A percentile compares a stretch with the other conserved stretches of the same genome.
These are phyloP conservation scores for Alternaria triticina DNA, from an alignment of 2,329 filamentous ascomycete species.

Conservation along the genomic window DNA sequence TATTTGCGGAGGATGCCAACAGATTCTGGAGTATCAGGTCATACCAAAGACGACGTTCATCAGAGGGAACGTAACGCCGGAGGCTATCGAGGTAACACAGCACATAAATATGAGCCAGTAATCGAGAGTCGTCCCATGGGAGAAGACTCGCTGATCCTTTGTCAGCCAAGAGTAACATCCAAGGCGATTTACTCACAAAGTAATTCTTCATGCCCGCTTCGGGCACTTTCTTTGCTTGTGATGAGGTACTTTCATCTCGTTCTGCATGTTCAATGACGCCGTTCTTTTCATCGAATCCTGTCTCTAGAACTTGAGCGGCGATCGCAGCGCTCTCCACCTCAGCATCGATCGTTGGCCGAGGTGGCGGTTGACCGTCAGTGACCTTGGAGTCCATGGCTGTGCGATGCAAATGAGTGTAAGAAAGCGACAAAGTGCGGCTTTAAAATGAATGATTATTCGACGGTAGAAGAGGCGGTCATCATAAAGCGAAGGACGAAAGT, in stretches of 20 bases:
- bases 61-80: slow-evolving; percentile 54
- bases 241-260: slow-evolving; percentile 3
- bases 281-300: neutral
- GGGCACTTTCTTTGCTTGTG: slow-evolving; percentile 23
- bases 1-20: neutral
- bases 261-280: slow-evolving; percentile 3
- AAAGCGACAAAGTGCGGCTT: neutral
- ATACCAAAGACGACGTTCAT: slow-evolving; percentile 67
- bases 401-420: neutral
- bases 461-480: neutral
- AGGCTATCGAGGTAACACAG: slow-evolving; percentile 40
- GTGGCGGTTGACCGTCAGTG: neutral
- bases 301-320: slow-evolving; percentile 4
- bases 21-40: neutral
- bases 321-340: slow-evolving; percentile 3
- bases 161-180: neutral
- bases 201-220: slow-evolving; percentile 38
- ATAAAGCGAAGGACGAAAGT: slow-evolving; percentile 3
- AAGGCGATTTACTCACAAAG: slow-evolving; percentile 31
- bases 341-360: slow-evolving; percentile 5
- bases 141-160: slow-evolving; percentile 39
- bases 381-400: neutral
- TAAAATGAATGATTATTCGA: neutral
- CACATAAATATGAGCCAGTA: slow-evolving; percentile 34
- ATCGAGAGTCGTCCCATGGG: slow-evolving; percentile 43